Percentiles rank a stretch among this genome's conserved stretches.
Conservation (phyloP, 805 yeast genomes). For the Candida berthetii region DNA sequence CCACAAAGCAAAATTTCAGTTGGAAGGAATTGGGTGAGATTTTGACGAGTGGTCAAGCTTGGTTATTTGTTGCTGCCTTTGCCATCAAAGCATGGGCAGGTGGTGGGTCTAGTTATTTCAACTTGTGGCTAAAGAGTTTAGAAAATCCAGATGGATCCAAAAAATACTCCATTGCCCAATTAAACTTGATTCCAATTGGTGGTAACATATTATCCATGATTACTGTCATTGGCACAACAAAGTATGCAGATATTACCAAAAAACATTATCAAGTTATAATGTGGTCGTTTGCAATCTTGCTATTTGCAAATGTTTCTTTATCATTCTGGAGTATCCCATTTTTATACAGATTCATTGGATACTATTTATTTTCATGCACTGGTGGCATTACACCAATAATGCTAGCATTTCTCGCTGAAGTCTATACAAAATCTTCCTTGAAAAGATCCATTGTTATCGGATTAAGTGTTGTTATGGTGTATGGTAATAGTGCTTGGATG, state of each 20-base stretch:
- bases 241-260: conserved; percentile 8
- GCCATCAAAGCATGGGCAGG: conserved; percentile 1
- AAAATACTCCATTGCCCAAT: conserved; percentile 1
- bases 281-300: conserved; percentile 1
- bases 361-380: conserved; percentile 7
- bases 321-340: conserved; percentile 2
- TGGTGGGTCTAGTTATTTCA: conserved; percentile 1
- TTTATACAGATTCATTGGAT: conserved; percentile 8
- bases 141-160: conserved; percentile 1
- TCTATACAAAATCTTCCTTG: conserved; percentile 25
- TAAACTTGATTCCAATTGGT: conserved; percentile 16
- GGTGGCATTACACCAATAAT: conserved; percentile 7
- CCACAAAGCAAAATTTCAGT: conserved; percentile 5
- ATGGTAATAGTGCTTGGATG: conserved; percentile 38
- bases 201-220: conserved; percentile 10
- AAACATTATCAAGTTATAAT: conserved; percentile 2
- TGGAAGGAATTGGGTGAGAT: conserved; percentile 1
- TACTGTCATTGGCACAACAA: conserved; percentile 8
- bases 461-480: conserved; percentile 35
- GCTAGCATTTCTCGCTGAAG: conserved; percentile 10
- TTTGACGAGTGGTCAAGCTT: conserved; percentile 6
- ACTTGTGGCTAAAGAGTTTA: conserved; percentile 2
- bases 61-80: conserved; percentile 5
- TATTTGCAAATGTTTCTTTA: conserved; percentile 3
- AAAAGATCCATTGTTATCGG: conserved; percentile 34